These are phyloP conservation scores for Phanerodontia chrysosporium DNA, from an alignment of 768 basidiomycete genomes.

Conservation along the genomic window DNA sequence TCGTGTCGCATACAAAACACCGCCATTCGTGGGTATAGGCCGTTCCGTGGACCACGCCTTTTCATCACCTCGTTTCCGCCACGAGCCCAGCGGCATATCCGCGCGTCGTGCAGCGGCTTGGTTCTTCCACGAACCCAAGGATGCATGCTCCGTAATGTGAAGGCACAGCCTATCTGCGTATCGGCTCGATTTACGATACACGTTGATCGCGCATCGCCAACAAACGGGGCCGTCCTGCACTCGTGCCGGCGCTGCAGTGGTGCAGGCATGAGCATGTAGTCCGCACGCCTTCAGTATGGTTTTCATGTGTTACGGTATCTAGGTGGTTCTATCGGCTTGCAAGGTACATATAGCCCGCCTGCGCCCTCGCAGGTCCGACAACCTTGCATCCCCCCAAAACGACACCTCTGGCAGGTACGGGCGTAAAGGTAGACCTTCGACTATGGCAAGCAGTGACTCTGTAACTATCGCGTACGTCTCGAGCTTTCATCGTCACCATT, in stretches of 20 bases:
- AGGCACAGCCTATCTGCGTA: neutral
- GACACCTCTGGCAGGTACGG: neutral
- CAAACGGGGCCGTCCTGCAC: neutral
- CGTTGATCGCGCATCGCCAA: neutral
- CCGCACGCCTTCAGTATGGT: neutral
- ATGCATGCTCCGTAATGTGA: neutral
- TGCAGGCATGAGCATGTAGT: neutral
- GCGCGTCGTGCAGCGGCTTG: neutral
- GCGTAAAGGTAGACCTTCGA: neutral
- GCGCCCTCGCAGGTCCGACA: neutral
- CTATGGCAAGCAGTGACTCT: slow-evolving; percentile 2
- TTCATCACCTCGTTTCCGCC: neutral
- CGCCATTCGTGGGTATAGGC: neutral
- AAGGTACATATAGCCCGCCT: neutral
- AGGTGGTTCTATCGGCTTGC: neutral
- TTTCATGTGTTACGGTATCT: neutral
- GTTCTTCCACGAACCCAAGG: neutral
- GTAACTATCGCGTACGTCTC: slow-evolving; percentile 12
- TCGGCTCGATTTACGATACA: neutral
- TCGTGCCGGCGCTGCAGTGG: neutral
- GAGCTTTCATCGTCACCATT: too few relatives aligned
- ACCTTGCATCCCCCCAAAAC: neutral
- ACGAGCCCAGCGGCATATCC: neutral
- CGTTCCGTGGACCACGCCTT: neutral
- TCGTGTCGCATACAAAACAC: neutral